These are phyloP conservation scores for Fusarium sp. DNA, from an alignment of 2,329 filamentous ascomycete species.

Conservation along the genomic window DNA sequence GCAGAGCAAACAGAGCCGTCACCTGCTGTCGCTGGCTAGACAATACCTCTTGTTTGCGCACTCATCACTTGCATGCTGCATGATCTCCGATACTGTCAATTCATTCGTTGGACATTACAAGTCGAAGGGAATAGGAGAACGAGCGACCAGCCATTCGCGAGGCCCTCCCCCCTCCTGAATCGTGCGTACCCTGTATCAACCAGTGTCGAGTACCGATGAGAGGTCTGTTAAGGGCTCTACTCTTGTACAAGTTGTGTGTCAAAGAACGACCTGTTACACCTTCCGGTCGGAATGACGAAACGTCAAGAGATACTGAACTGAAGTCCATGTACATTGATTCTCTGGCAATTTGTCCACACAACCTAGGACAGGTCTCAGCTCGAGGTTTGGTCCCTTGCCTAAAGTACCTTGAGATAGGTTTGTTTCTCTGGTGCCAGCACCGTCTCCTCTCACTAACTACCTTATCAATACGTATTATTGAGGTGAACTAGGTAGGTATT, in stretches of 20 bases:
- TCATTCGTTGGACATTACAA: background rate
- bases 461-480: background rate
- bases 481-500: background rate
- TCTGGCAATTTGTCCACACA: background rate
- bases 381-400: background rate
- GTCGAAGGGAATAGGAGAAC: background rate
- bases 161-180: constrained; percentile 5
- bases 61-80: constrained; percentile 24
- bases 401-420: background rate
- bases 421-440: background rate
- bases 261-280: constrained; percentile 4
- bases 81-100: constrained; percentile 1
- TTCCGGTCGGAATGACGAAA: constrained; percentile 2
- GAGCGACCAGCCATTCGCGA: background rate
- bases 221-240: constrained; percentile 2
- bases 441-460: background rate
- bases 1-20: constrained; percentile 5
- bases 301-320: background rate
- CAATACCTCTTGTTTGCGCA: constrained; percentile 11
- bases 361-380: background rate
- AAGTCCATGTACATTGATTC: background rate
- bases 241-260: background rate
- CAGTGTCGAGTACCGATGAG: background rate
- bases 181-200: background rate
- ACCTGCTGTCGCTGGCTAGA: constrained; percentile 8